Conservation (phyloP, 1,284 basidiomycete genomes). For the Leccinum subfulvum region DNA sequence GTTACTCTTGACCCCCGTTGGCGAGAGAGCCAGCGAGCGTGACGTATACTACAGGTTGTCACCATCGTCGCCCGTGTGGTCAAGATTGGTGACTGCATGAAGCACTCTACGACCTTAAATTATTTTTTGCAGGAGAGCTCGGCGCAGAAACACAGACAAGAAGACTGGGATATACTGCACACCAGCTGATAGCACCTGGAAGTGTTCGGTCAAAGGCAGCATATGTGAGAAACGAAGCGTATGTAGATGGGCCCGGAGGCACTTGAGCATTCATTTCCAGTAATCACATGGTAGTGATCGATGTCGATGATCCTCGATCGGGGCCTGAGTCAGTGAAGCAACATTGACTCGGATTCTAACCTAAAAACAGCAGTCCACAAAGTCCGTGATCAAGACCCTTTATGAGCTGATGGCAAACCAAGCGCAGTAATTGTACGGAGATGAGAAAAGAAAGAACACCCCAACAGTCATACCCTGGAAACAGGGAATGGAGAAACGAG, state of each 20-base stretch:
- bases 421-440: background rate
- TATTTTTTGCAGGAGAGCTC: no score
- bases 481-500: background rate
- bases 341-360: background rate
- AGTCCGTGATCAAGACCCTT: background rate
- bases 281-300: background rate
- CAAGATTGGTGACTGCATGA: background rate
- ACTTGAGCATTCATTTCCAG: background rate
- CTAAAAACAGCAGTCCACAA: background rate
- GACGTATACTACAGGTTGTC: no score
- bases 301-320: no score
- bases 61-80: background rate
- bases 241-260: background rate
- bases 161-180: background rate
- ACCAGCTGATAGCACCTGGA: background rate
- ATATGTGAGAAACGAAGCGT: background rate
- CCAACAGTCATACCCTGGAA: background rate
- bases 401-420: background rate
- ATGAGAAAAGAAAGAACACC: background rate
- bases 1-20: background rate
- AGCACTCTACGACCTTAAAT: background rate
- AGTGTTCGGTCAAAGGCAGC: background rate
- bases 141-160: background rate
- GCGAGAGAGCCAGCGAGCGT: background rate
- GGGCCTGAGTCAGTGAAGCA: no score